phyloP scores from a whole-genome alignment of 2,329 filamentous ascomycete species.

The Epichloe elymi region DNA sequence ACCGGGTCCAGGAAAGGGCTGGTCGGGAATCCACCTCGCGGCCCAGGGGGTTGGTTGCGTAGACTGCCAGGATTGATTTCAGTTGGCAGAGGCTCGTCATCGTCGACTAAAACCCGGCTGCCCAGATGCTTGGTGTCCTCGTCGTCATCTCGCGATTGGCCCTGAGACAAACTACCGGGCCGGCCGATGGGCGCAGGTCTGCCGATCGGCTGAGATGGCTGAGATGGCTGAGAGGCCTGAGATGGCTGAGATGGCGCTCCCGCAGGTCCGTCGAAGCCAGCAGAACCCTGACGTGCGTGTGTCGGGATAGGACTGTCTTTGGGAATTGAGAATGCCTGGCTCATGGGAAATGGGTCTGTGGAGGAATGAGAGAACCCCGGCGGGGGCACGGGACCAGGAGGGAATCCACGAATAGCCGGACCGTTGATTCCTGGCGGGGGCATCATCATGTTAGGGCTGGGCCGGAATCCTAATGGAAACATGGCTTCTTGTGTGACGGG shows the following conservation, averaged over 20 bases:
- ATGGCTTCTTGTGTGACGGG: slow-evolving; percentile 40
- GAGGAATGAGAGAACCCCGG: slow-evolving; percentile 22
- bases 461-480: slow-evolving; percentile 34
- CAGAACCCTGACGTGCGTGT: slow-evolving; percentile 67
- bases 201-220: slow-evolving; percentile 57
- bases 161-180: slow-evolving; percentile 58
- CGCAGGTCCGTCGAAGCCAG: slow-evolving; percentile 47
- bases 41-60: slow-evolving; percentile 41
- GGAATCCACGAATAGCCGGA: slow-evolving; percentile 30
- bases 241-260: slow-evolving; percentile 28
- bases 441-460: slow-evolving; percentile 31
- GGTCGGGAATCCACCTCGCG: slow-evolving; percentile 26
- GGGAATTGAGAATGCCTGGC: slow-evolving; percentile 18
- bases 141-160: slow-evolving; percentile 37
- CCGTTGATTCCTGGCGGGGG: slow-evolving; percentile 38
- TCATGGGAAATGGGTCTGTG: slow-evolving; percentile 19
- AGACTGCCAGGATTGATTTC: slow-evolving; percentile 20
- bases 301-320: slow-evolving; percentile 26
- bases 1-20: slow-evolving; percentile 29
- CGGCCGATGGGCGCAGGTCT: slow-evolving; percentile 80
- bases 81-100: slow-evolving; percentile 43
- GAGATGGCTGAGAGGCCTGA: no score
- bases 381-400: slow-evolving; percentile 23
- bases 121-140: slow-evolving; percentile 74
- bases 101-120: slow-evolving; percentile 76